phyloP scores from a whole-genome alignment of 176 grass and related monocot species.

The Carex pumila region DNA sequence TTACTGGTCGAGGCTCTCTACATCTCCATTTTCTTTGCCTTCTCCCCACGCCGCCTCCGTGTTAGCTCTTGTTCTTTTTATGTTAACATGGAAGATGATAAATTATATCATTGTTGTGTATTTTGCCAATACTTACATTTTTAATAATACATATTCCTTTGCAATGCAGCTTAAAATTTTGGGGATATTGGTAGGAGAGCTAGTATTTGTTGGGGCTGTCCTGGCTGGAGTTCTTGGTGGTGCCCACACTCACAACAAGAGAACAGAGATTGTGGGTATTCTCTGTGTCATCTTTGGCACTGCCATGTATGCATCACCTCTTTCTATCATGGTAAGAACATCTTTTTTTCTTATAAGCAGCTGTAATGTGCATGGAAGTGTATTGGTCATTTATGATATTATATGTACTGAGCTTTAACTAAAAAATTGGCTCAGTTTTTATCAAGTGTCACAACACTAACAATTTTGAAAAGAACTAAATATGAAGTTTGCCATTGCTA shows the following conservation, averaged over 20 bases:
- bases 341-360: background rate
- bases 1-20: constrained; percentile 49
- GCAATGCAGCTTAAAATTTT: constrained; percentile 42
- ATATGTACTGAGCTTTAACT: background rate
- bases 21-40: constrained; percentile 58
- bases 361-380: background rate
- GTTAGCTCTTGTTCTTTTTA: constrained; percentile 12
- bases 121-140: background rate
- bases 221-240: constrained; percentile 25
- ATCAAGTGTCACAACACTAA: background rate
- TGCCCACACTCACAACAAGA: constrained; percentile 35
- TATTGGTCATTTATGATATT: background rate
- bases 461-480: background rate
- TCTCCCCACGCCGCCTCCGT: constrained; percentile 25
- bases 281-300: constrained; percentile 52
- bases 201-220: constrained; percentile 40
- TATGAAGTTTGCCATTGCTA: background rate
- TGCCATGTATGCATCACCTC: constrained; percentile 57
- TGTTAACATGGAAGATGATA: constrained; percentile 6
- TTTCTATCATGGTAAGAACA: constrained; percentile 56
- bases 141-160: background rate
- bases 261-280: constrained; percentile 56
- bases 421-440: background rate
- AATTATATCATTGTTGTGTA: constrained; percentile 10
- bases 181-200: constrained; percentile 24